Evolutionary conservation across 345 rosid genomes (phyloP), one percentile per base, ranked within the genome.

Genomic region (Lumnitzera littorea): DNA sequence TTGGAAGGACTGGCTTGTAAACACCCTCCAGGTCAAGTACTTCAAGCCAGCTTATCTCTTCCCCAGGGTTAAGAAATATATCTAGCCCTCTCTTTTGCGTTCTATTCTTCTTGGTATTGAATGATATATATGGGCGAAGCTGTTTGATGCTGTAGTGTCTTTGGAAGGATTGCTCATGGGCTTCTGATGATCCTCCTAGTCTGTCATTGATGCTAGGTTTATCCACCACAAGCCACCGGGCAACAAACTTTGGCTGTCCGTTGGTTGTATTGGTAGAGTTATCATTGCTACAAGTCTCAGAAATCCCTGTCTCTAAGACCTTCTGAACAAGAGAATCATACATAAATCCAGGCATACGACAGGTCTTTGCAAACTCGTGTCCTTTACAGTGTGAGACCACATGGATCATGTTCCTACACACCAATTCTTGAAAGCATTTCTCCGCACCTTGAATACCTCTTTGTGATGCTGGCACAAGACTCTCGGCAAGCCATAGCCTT

Each of bases 401-500:
- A 2, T 67, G 57, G 47, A 77, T 56, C 63, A 71, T 51, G 58
- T 62, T 53, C 53, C 71, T 70, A 12, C 8, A 0, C 16, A 25
- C 62, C 0, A 77, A 73, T 1, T 53, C 47, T 15, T 67, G 17
- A 16, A 72, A 56, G 58, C 12, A 25, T 15, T 15, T 1, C 24
- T 68, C 57, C 3, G 57, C 66, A 41, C 15, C 10, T 13, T 57
- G 51, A 46, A 66, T 11, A 60, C 41, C 15, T 9, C 7, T 15
- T 0, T n/a, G 0, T 11, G 31, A 5, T 51, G 25, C 9, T 10
- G 43, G 43, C 43, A 36, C 43, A 1, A 62, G 57, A 43, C 71
- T 62, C 46, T 75, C 83, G 8, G 83, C 78, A 51, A 63, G 60
- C 80, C 80, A 78, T 24, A 75, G 56, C 46, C 36, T 60, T 48